Evolutionary conservation across 176 grass and related monocot species (phyloP).

Genomic region (barley (Hordeum vulgare)): MorexV3_pseudomolecules_assembly NC_058519.1:590089905-590090404

Average conservation of each 20-base stretch:
- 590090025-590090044: slow-evolving; percentile 79
- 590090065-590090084: slow-evolving; percentile 81
- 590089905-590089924: not conserved
- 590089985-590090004: slow-evolving; percentile 98
- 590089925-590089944: not conserved
- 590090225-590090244: slow-evolving; percentile 16
- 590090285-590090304: slow-evolving; percentile 83
- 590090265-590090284: slow-evolving; percentile 48
- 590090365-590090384: slow-evolving; percentile 49
- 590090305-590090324: slow-evolving; percentile 39
- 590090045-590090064: slow-evolving; percentile 73
- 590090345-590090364: slow-evolving; percentile 33
- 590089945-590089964: slow-evolving; percentile 17
- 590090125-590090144: slow-evolving; percentile 79
- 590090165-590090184: slow-evolving; percentile 76
- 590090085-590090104: slow-evolving; percentile 61
- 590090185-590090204: slow-evolving; percentile 23
- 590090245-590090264: slow-evolving; percentile 35
- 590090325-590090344: slow-evolving; percentile 43
- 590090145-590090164: slow-evolving; percentile 94
- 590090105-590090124: slow-evolving; percentile 91
- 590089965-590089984: slow-evolving; percentile 34
- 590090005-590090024: slow-evolving; percentile 93
- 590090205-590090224: slow-evolving; percentile 12
- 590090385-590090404: slow-evolving; percentile 60